These are phyloP conservation scores for Juglanconis juglandina DNA, from an alignment of 2,329 filamentous ascomycete species.

Conservation along the genomic window DNA sequence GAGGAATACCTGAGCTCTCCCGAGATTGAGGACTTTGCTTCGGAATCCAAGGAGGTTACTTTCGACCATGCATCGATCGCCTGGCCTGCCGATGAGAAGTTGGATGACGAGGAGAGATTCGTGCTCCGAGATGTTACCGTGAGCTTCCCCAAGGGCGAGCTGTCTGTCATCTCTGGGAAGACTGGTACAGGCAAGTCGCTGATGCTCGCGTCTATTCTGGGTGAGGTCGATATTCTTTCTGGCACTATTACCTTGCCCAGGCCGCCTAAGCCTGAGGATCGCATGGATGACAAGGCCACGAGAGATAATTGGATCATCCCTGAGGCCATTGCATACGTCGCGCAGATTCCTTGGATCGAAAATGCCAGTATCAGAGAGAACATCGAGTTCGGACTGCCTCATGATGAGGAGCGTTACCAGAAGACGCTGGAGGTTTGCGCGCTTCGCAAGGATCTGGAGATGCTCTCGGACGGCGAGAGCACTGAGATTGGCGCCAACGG, in stretches of 20 bases:
- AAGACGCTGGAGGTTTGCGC: conserved; percentile 71
- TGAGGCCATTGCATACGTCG: conserved; percentile 68
- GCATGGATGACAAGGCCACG: conserved; percentile 62
- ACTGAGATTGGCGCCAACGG: conserved; percentile 84
- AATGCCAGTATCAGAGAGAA: conserved; percentile 77
- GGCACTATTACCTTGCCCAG: conserved; percentile 58
- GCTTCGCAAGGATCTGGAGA: conserved; percentile 70
- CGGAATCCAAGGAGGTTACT: conserved; percentile 55
- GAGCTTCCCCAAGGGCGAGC: conserved; percentile 63
- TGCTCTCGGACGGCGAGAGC: conserved; percentile 71
- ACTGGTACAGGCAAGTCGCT: conserved; percentile 78
- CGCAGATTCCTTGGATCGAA: conserved; percentile 82
- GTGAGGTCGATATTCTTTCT: conserved; percentile 67
- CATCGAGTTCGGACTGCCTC: conserved; percentile 72
- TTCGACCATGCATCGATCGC: conserved; percentile 68
- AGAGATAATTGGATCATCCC: conserved; percentile 66
- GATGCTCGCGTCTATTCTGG: conserved; percentile 68
- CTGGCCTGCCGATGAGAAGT: conserved; percentile 66
- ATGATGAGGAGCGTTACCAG: conserved; percentile 64
- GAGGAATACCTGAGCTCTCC: conserved; percentile 66
- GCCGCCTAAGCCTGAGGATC: conserved; percentile 47
- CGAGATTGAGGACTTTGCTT: conserved; percentile 56
- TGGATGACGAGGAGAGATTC: conserved; percentile 58
- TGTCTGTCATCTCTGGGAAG: conserved; percentile 73
- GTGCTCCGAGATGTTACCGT: conserved; percentile 62